Conservation (phyloP, 331 rosid species). For the Quercus phellos region DNA sequence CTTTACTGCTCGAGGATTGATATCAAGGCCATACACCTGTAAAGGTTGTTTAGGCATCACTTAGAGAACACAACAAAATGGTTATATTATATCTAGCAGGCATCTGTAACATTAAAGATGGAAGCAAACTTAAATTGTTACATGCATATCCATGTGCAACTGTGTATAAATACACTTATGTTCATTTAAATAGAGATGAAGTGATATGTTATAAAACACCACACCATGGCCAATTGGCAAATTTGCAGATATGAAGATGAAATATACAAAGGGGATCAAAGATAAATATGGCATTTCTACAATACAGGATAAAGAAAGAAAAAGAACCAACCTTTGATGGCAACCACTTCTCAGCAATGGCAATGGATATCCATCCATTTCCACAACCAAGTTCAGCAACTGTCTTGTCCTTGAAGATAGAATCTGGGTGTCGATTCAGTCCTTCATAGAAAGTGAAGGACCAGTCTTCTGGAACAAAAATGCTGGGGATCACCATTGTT, state of each 20-base stretch:
- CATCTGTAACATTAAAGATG: too few relatives aligned
- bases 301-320: not conserved
- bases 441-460: constrained; percentile 95
- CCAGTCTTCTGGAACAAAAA: constrained; percentile 94
- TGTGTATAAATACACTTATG: too few relatives aligned
- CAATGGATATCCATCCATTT: constrained; percentile 98
- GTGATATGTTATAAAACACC: too few relatives aligned
- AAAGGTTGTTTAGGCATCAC: not conserved
- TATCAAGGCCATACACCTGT: constrained; percentile 96
- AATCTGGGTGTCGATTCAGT: constrained; percentile 71
- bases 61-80: constrained; percentile 1
- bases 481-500: constrained; percentile 93
- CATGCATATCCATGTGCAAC: too few relatives aligned
- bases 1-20: constrained; percentile 91
- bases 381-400: constrained; percentile 96
- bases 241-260: not conserved
- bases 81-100: not conserved
- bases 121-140: too few relatives aligned
- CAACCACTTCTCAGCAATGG: constrained; percentile 91
- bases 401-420: constrained; percentile 78
- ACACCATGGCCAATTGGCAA: not conserved
- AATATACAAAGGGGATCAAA: not conserved
- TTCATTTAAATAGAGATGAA: too few relatives aligned
- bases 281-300: too few relatives aligned
- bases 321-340: constrained; percentile 65